phyloP scores from a whole-genome alignment of 108 stramenopile species.

The Nitzschia inconspicua region DNA sequence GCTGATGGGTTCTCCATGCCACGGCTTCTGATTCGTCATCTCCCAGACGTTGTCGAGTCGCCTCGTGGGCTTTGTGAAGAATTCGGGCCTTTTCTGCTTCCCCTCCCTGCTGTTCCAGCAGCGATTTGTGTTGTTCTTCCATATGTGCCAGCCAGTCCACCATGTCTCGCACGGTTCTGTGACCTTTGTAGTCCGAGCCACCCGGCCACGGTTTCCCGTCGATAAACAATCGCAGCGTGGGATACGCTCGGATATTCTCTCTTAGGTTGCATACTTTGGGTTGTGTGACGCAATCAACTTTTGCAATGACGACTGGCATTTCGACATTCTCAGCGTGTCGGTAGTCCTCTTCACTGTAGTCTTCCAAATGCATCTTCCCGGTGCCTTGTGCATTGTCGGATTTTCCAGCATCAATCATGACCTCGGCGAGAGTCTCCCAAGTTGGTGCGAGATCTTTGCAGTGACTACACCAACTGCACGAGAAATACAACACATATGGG shows the following conservation, averaged over 20 bases:
- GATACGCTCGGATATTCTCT: slow-evolving; percentile 85
- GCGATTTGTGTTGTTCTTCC: slow-evolving; percentile 58
- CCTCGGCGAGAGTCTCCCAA: slow-evolving; percentile 85
- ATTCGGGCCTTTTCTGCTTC: slow-evolving; percentile 4
- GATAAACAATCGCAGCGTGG: slow-evolving; percentile 87
- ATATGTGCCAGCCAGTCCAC: slow-evolving; percentile 57
- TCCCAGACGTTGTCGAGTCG: slow-evolving; percentile 58
- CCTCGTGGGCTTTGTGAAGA: slow-evolving; percentile 27
- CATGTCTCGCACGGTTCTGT: slow-evolving; percentile 81
- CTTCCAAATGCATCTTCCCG: slow-evolving; percentile 32
- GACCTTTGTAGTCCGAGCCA: slow-evolving; percentile 70
- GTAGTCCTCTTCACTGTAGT: slow-evolving; percentile 66
- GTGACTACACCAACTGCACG: slow-evolving; percentile 87
- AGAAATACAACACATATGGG: no score
- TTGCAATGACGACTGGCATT: slow-evolving; percentile 76
- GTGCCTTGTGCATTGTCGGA: neutral
- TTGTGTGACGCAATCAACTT: slow-evolving; percentile 90
- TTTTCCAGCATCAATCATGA: slow-evolving; percentile 68
- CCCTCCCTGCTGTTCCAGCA: slow-evolving; percentile 8
- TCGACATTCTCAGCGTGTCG: slow-evolving; percentile 66
- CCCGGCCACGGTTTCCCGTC: slow-evolving; percentile 45
- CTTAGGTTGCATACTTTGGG: slow-evolving; percentile 56
- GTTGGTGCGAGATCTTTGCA: slow-evolving; percentile 82
- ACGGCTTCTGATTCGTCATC: slow-evolving; percentile 2
- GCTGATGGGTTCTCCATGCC: neutral